Percentiles rank a stretch among this genome's conserved stretches.
These are phyloP conservation scores for Rheum nobile DNA, from an alignment of 148 eudicot species.

Conservation along the genomic window DNA sequence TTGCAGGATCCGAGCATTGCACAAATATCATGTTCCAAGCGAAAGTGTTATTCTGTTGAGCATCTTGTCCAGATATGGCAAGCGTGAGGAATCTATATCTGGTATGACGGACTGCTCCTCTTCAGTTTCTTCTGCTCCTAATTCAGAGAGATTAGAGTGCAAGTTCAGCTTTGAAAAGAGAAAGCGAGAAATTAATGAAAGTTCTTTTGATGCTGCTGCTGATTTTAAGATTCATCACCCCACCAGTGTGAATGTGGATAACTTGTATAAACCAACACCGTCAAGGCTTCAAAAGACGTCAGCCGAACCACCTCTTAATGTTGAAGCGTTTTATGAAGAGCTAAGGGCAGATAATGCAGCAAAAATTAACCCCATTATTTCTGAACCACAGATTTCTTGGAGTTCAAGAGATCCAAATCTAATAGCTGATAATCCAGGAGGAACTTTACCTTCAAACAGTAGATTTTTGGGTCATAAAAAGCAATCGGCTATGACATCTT, in stretches of 20 bases:
- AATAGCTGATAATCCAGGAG: constrained; percentile 19
- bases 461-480: constrained; percentile 19
- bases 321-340: constrained; percentile 19
- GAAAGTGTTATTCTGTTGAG: constrained; percentile 61
- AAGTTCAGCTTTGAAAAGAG: constrained; percentile 33
- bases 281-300: constrained; percentile 24
- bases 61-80: constrained; percentile 61
- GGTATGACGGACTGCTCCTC: constrained; percentile 86
- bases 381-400: constrained; percentile 15
- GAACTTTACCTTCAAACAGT: constrained; percentile 22
- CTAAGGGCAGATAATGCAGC: constrained; percentile 15
- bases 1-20: constrained; percentile 37
- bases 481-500: constrained; percentile 13
- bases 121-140: constrained; percentile 74
- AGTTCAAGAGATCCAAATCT: constrained; percentile 16
- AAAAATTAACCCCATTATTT: constrained; percentile 15
- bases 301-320: constrained; percentile 20
- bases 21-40: constrained; percentile 50
- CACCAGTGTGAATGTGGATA: constrained; percentile 20
- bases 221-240: constrained; percentile 16
- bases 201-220: constrained; percentile 24
- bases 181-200: constrained; percentile 27
- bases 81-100: constrained; percentile 76
- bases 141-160: constrained; percentile 29
- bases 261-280: constrained; percentile 15